Percentiles rank a stretch among this genome's conserved stretches.
Evolutionary conservation across 2,329 filamentous ascomycete genomes (phyloP).

Genomic region (Thelonectria olida): DNA sequence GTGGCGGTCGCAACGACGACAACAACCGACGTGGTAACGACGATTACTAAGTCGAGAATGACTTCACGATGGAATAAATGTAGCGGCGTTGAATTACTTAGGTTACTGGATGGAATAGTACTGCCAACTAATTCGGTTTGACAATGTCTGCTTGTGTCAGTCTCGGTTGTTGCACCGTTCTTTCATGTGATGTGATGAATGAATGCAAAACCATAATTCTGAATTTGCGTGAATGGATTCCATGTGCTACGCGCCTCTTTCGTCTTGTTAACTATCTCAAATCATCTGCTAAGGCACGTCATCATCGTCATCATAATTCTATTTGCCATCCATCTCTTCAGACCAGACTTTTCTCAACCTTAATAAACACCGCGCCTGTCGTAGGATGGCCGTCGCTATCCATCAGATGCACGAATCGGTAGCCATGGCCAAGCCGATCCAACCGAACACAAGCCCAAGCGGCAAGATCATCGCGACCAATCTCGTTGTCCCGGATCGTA

Average conservation of each 20-base stretch:
- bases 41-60: conserved; percentile 30
- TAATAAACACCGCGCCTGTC: conserved; percentile 77
- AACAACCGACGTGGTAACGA: conserved; percentile 22
- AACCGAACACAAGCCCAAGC: conserved; percentile 91
- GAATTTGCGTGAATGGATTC: no score
- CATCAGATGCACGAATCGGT: conserved; percentile 79
- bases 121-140: background rate
- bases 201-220: no score
- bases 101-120: background rate
- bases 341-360: conserved; percentile 69
- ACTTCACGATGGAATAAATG: conserved; percentile 1
- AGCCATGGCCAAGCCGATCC: conserved; percentile 79
- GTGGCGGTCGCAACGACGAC: conserved; percentile 48
- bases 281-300: background rate
- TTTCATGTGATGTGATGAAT: no score
- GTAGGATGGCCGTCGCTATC: conserved; percentile 73
- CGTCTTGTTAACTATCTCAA: conserved; percentile 1
- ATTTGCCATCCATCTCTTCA: conserved; percentile 1
- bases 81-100: conserved; percentile 7
- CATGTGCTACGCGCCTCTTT: no score
- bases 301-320: conserved; percentile 7
- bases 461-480: conserved; percentile 79
- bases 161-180: background rate
- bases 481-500: conserved; percentile 88
- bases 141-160: background rate